A percentile compares a stretch with the other conserved stretches of the same genome.
Conservation (phyloP, 2,329 filamentous ascomycete species). For the Penicillium sp. region DNA sequence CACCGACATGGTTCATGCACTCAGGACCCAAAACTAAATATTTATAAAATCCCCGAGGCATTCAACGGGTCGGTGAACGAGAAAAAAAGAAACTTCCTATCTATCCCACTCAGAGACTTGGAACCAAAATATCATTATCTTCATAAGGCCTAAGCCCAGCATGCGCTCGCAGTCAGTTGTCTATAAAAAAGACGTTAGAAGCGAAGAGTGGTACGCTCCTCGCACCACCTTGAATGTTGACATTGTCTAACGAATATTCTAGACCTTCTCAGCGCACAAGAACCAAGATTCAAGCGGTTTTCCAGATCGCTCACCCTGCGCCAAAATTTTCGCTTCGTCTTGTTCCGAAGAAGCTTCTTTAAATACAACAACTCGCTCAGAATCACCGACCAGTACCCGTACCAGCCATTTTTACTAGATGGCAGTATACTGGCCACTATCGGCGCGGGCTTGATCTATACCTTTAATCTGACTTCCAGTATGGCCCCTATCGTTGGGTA, state of each 20-base stretch:
- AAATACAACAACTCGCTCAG: neutral
- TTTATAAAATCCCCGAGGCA: no score
- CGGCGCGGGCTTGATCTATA: no score
- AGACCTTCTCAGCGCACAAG: neutral
- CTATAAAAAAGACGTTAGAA: neutral
- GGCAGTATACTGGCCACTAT: no score
- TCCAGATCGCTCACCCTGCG: neutral
- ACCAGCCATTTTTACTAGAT: no score
- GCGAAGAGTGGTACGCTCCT: neutral
- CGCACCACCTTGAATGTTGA: neutral
- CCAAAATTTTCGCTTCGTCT: neutral
- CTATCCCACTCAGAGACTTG: no score
- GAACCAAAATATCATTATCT: no score
- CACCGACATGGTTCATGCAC: no score
- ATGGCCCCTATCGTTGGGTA: neutral
- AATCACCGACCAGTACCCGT: neutral
- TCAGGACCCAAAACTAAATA: no score
- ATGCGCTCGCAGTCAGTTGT: neutral
- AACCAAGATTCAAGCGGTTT: neutral
- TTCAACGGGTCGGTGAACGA: no score
- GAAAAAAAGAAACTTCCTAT: no score
- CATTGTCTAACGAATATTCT: neutral
- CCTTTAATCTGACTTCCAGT: no score
- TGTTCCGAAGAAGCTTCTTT: neutral
- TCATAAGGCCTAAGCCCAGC: neutral